Conservation (phyloP, 495 filamentous ascomycete genomes). For the Aspergillus carlsbadensis region DNA sequence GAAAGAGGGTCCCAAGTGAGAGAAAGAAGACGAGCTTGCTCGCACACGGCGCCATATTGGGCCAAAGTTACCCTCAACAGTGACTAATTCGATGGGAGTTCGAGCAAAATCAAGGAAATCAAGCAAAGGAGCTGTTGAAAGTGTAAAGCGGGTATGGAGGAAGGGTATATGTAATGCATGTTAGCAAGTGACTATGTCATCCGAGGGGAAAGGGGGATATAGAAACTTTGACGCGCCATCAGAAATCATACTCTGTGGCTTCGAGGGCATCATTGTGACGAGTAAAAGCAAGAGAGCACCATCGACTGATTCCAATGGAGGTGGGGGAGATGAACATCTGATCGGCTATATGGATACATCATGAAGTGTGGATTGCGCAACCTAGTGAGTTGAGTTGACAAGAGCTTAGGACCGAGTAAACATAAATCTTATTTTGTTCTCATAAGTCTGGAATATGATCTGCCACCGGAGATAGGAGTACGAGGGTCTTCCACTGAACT, state of each 20-base stretch:
- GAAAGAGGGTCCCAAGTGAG: conserved; percentile 3
- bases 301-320: background rate
- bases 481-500: background rate
- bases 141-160: background rate
- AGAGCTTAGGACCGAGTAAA: background rate
- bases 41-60: conserved; percentile 7
- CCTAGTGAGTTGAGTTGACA: background rate
- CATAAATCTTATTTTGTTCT: background rate
- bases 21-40: conserved; percentile 5
- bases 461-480: background rate
- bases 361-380: background rate
- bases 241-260: conserved; percentile 5
- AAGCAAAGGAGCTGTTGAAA: background rate
- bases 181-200: conserved; percentile 2
- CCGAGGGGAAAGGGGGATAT: background rate
- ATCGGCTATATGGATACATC: background rate
- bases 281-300: background rate
- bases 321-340: background rate
- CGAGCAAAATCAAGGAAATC: background rate
- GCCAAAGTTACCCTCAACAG: background rate
- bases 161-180: conserved; percentile 3
- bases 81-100: background rate
- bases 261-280: conserved; percentile 7
- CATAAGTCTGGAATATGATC: background rate
- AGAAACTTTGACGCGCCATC: conserved; percentile 1